Percentiles rank a stretch among this genome's conserved stretches.
These are phyloP conservation scores for Hypomontagnella monticulosa DNA, from an alignment of 495 filamentous ascomycete genomes.

Conservation along the genomic window DNA sequence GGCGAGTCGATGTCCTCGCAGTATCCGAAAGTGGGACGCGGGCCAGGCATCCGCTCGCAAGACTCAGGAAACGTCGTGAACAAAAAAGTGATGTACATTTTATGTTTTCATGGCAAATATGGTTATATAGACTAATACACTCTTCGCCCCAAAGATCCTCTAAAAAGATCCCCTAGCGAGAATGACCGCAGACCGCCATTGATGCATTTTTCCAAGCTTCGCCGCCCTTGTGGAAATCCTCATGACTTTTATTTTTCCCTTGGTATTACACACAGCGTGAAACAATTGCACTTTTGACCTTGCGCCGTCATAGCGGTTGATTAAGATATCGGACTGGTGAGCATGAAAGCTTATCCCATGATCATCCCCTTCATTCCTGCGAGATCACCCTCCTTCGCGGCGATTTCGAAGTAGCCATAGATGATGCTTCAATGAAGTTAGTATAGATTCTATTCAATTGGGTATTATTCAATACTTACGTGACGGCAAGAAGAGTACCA, in stretches of 20 bases:
- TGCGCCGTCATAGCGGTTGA: slow-evolving; percentile 31
- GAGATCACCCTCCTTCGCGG: slow-evolving; percentile 97
- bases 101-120: slow-evolving; percentile 32
- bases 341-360: slow-evolving; percentile 60
- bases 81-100: slow-evolving; percentile 24
- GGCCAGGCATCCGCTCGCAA: no score
- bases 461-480: slow-evolving; percentile 71
- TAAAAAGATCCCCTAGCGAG: slow-evolving; percentile 8
- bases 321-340: slow-evolving; percentile 17
- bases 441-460: slow-evolving; percentile 5
- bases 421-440: slow-evolving; percentile 75
- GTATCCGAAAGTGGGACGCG: no score
- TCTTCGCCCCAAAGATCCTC: slow-evolving; percentile 20
- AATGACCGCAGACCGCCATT: slow-evolving; percentile 41
- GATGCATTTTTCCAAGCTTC: slow-evolving; percentile 46
- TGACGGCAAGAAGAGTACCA: slow-evolving; percentile 97
- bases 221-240: slow-evolving; percentile 44
- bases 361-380: slow-evolving; percentile 91
- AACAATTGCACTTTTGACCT: slow-evolving; percentile 39
- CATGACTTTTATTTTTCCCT: slow-evolving; percentile 42
- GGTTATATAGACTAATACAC: slow-evolving; percentile 41
- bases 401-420: slow-evolving; percentile 99
- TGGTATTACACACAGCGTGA: slow-evolving; percentile 46
- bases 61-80: not conserved
- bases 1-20: no score